Conservation (phyloP, 176 grass and related monocot genomes). For the Zoysia pacifica region DNA sequence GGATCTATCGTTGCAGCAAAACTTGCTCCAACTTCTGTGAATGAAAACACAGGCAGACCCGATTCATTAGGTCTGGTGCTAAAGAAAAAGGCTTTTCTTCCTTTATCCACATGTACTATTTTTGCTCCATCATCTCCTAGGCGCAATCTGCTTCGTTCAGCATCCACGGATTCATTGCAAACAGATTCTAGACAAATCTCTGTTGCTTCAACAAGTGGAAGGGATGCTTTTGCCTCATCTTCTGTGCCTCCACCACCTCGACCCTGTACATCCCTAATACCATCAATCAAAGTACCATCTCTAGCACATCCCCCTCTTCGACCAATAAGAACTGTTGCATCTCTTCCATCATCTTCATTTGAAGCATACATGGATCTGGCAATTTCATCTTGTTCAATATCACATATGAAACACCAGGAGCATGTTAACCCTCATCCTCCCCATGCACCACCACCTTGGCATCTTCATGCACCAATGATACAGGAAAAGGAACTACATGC, state of each 20-base stretch:
- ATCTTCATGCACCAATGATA: constrained; percentile 21
- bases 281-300: constrained; percentile 28
- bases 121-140: constrained; percentile 37
- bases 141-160: constrained; percentile 36
- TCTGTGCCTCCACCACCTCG: constrained; percentile 9
- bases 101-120: constrained; percentile 21
- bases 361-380: constrained; percentile 39
- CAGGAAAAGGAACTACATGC: constrained; percentile 33
- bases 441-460: constrained; percentile 7
- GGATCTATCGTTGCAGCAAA: constrained; percentile 29
- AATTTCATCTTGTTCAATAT: constrained; percentile 41
- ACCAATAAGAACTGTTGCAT: constrained; percentile 41
- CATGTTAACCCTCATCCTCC: constrained; percentile 27
- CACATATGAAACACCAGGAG: constrained; percentile 18
- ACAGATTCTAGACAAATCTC: constrained; percentile 23
- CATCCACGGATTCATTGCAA: constrained; percentile 36
- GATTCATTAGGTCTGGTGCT: constrained; percentile 29
- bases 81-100: constrained; percentile 50
- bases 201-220: constrained; percentile 34
- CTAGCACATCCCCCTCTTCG: constrained; percentile 41
- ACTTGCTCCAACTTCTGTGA: constrained; percentile 1
- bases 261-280: constrained; percentile 7
- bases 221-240: constrained; percentile 28
- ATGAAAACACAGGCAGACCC: constrained; percentile 23
- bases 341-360: constrained; percentile 44